These are phyloP conservation scores for Neocucurbitaria cava DNA, from an alignment of 2,329 filamentous ascomycete genomes.

Conservation along the genomic window DNA sequence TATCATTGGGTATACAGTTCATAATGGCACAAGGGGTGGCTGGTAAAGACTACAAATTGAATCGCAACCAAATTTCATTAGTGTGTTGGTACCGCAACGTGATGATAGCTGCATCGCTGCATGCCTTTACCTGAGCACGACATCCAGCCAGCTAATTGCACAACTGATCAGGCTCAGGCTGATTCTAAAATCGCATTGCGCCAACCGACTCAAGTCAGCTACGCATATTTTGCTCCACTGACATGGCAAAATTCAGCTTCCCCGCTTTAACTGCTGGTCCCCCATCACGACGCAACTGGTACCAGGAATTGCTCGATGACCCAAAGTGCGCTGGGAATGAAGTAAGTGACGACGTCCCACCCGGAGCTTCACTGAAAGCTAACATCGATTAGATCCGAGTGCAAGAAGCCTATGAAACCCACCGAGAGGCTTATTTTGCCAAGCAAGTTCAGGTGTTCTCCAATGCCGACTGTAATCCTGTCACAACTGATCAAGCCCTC, in stretches of 20 bases:
- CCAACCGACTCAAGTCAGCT: not conserved
- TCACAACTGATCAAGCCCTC: conserved; percentile 14
- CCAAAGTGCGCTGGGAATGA: conserved; percentile 8
- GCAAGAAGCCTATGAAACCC: conserved; percentile 11
- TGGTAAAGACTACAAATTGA: no score
- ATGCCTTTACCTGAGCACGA: no score
- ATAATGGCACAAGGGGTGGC: no score
- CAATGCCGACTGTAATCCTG: conserved; percentile 1
- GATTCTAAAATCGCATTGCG: no score
- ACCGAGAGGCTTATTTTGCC: conserved; percentile 4
- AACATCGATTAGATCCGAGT: not conserved
- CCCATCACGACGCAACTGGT: conserved; percentile 18
- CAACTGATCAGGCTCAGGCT: no score
- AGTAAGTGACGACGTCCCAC: not conserved
- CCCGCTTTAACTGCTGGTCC: conserved; percentile 10
- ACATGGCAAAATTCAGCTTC: conserved; percentile 12
- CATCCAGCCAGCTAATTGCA: no score
- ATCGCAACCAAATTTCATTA: no score
- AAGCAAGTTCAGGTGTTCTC: conserved; percentile 9
- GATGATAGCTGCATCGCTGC: no score
- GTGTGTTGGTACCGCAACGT: no score
- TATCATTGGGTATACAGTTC: no score
- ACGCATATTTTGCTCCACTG: not conserved
- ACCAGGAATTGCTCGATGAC: conserved; percentile 17
- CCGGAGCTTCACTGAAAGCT: no score